Base-by-base conservation (phyloP, 352 stramenopile species). In the Bremia lactucae region DNA sequence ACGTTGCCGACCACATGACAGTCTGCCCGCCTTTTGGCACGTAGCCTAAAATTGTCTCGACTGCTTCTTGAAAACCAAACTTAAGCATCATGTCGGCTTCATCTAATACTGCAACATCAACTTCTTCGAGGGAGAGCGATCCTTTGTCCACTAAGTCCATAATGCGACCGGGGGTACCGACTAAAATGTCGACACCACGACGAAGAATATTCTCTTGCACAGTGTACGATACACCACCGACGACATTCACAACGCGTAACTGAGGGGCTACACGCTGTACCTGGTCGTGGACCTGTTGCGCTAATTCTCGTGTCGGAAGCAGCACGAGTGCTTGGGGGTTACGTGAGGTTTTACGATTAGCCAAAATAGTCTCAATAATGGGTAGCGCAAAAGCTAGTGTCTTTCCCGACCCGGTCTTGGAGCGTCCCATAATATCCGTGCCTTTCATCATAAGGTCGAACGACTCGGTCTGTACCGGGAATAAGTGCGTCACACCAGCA, bases 21-120 rank as follows among this genome's bases (percentile, higher is more conserved):
- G 83, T 94, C 65, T 98, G 94, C 35, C 66, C 56, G 11, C 72
- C 67, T 3, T 73, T 52, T 2, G 75, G 82, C 25, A 91, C 78
- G 62, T 69, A 80, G 22, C 61, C 65, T 35, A 98, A 72, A 52
- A 98, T 97, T 9, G 83, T 82, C 73, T 98, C 92, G 13, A 98
- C 91, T 24, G 97, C 92, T 37, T 98, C 95, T 38, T 97, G 89
- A 65, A 98, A 98, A 24, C 95, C 95, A 72, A 98, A 98, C 71
- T 97, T 97, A 36, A 98, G 78, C 94, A 98, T 98, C 83, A 97
- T 96, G 62, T 98, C 94, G 20, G 94, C 94, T 64, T 98, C 94
- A 46, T 98, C 94, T 19, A 98, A 72, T 21, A 98, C 87, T 4
- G 94, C 68, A 36, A 94, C 86, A 36, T 92, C 68, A 7, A 97